A percentile compares a stretch with the other conserved stretches of the same genome.
These are phyloP conservation scores for Saccharomycopsis fermentans DNA, from an alignment of 805 yeast genomes.

Conservation along the genomic window DNA sequence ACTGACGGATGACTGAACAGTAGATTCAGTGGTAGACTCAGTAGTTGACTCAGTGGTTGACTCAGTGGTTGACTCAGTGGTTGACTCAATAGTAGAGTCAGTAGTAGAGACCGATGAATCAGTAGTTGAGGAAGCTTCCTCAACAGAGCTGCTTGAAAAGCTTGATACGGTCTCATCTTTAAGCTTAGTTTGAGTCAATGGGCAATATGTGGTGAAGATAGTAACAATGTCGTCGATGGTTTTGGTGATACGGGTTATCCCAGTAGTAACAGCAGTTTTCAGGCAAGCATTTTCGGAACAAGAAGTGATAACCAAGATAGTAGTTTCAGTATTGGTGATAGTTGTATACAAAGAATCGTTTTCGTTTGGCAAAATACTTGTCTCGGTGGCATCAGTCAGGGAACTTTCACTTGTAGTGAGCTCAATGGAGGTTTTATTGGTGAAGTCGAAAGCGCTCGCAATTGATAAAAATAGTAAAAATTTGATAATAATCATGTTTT, in stretches of 20 bases:
- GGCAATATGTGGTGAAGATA: conserved; percentile 15
- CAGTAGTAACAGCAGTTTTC: conserved; percentile 7
- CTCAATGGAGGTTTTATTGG: not conserved
- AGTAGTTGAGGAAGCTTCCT: not conserved
- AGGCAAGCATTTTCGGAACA: conserved; percentile 19
- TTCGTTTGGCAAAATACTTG: not conserved
- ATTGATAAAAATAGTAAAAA: not conserved
- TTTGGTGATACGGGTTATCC: conserved; percentile 5
- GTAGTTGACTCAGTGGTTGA: not conserved
- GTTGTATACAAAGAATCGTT: not conserved
- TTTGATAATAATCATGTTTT: not conserved
- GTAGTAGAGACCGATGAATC: not conserved
- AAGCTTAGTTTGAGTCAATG: conserved; percentile 19
- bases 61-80: not conserved
- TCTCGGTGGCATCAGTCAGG: not conserved
- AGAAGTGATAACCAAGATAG: conserved; percentile 23
- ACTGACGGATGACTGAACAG: not conserved
- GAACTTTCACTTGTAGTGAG: not conserved
- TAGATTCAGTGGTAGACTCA: not conserved
- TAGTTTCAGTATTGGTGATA: conserved; percentile 19
- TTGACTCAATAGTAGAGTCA: not conserved
- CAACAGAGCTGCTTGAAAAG: not conserved
- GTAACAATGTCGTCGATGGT: conserved; percentile 15
- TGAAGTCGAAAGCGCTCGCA: not conserved
- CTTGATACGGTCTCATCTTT: conserved; percentile 12